Evolutionary conservation across 202 grass and related monocot genomes (phyloP), one percentile per base, ranked within the genome.

Genomic region (Brachypodium distachyon): DNA sequence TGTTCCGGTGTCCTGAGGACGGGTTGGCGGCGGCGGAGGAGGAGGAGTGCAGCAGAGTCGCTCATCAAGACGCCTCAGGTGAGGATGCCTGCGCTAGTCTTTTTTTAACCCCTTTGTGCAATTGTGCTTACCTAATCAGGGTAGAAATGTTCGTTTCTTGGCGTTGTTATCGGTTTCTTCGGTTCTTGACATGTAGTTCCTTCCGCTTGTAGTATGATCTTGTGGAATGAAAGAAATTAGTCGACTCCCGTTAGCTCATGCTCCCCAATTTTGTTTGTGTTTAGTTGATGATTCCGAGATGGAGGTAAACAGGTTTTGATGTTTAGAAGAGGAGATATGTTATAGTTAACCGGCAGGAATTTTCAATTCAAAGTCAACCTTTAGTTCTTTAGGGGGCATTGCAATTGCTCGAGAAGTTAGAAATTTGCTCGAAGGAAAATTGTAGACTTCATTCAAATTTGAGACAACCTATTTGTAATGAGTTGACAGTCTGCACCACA

Each of bases 51-150:
- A 73, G 60, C 60, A 67, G 60, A 65, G 74, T 73, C 74, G 56
- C 67, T 40, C 81, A 32, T 13, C 44, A 49, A 55, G 17, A 70
- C 13, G 18, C 75, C 22, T 88, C 86, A 80, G 86, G 86, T 88
- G 68, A 82, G 26, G 83, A 18, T 34, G 33, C 39, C 27, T 73
- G 58, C 51, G 0, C 40, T 80, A 25, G 4, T 1, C 10, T 43
- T 33, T 60, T 60, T 54, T 11, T 42, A 61, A 75, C 31, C 29
- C 55, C 57, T 47, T 21, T 27, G 31, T 0, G 55, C 43, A n/a
- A n/a, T 4, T 37, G 48, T 31, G 37, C 34, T 51, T 54, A 5
- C n/a, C 53, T 80, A 59, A 71, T 26, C 21, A 28, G 19, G 22
- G 39, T 48, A 71, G 52, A 47, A 39, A 19, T 80, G 6, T 18